phyloP scores from a whole-genome alignment of 202 grass and related monocot genomes.

The Digitaria exilis region DNA sequence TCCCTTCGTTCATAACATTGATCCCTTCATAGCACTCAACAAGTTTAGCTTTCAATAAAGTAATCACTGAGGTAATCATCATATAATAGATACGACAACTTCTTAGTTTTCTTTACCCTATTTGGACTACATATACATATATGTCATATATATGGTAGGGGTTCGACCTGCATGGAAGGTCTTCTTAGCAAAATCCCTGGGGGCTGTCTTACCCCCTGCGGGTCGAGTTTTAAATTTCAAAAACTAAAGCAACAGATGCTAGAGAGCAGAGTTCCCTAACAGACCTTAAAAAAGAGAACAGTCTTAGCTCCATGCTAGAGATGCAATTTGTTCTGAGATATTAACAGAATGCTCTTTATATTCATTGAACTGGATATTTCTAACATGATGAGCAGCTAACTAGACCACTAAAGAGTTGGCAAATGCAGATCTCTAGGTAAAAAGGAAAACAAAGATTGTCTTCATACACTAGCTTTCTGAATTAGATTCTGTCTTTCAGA shows the following conservation, averaged over 20 bases:
- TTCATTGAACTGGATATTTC: not conserved
- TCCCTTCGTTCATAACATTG: slow-evolving; percentile 51
- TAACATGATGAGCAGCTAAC: slow-evolving; percentile 26
- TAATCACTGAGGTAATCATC: not conserved
- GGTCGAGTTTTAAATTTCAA: too few relatives aligned
- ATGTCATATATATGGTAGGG: too few relatives aligned
- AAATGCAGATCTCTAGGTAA: not conserved
- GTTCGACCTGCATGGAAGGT: too few relatives aligned
- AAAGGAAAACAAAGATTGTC: not conserved
- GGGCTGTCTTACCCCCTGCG: too few relatives aligned
- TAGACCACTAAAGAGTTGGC: not conserved
- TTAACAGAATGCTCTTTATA: not conserved
- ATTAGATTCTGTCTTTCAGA: slow-evolving; percentile 34
- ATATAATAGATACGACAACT: slow-evolving; percentile 2
- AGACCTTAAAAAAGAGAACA: not conserved
- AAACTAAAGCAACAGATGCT: not conserved
- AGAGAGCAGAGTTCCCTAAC: not conserved
- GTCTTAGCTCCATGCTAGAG: not conserved
- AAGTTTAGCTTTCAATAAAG: slow-evolving; percentile 27
- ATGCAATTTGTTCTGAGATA: not conserved
- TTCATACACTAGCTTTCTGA: slow-evolving; percentile 29
- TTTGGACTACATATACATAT: slow-evolving; percentile 26
- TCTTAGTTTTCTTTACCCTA: not conserved
- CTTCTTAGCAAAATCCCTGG: too few relatives aligned
- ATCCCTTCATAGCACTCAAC: slow-evolving; percentile 62